Conservation (phyloP, 768 basidiomycete species). For the Leccinellum albellum region DNA sequence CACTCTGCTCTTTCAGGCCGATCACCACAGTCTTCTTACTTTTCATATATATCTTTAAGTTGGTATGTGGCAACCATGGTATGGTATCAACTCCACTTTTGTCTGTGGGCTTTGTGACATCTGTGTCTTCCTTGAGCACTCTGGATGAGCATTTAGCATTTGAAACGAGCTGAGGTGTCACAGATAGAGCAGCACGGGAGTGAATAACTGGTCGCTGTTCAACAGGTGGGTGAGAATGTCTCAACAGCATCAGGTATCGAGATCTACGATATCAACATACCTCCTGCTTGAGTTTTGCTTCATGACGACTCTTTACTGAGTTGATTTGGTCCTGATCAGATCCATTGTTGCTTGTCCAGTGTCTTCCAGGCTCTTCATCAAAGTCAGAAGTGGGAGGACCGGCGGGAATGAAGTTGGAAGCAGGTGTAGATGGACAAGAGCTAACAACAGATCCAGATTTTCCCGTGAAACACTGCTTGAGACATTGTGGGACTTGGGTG, state of each 20-base stretch:
- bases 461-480: too few relatives aligned
- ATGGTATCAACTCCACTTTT: not conserved
- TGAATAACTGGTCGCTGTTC: not conserved
- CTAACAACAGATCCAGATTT: not conserved
- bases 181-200: not conserved
- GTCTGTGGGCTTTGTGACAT: too few relatives aligned
- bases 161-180: not conserved
- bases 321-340: too few relatives aligned
- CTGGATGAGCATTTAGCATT: too few relatives aligned
- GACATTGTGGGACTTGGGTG: too few relatives aligned
- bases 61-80: not conserved
- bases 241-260: too few relatives aligned
- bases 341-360: too few relatives aligned
- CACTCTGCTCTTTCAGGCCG: not conserved
- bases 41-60: not conserved
- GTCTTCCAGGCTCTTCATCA: not conserved
- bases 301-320: not conserved
- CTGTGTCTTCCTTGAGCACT: not conserved
- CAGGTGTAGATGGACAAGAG: not conserved
- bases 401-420: not conserved
- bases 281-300: not conserved
- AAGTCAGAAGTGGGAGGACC: not conserved
- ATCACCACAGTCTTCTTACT: not conserved
- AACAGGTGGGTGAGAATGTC: not conserved
- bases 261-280: too few relatives aligned